A percentile compares a stretch with the other conserved stretches of the same genome.
phyloP scores from a whole-genome alignment of 2,329 filamentous ascomycete species.

The Blastomyces parvus region DNA sequence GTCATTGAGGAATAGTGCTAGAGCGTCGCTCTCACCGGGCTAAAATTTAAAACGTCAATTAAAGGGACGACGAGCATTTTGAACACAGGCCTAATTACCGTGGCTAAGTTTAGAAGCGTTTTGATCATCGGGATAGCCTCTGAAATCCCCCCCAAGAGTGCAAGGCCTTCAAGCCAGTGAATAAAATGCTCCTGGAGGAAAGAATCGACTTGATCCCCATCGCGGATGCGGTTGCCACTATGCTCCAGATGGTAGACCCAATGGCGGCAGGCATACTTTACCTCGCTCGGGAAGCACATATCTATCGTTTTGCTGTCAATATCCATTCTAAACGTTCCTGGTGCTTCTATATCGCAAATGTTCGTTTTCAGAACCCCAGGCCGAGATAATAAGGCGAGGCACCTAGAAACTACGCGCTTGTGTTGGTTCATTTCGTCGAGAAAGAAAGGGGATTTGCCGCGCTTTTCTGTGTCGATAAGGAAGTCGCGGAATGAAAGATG shows the following conservation, averaged over 20 bases:
- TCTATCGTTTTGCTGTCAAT: neutral
- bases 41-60: neutral
- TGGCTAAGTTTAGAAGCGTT: neutral
- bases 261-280: constrained; percentile 3
- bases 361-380: constrained; percentile 14
- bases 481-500: constrained; percentile 29
- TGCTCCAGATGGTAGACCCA: neutral
- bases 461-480: constrained; percentile 19
- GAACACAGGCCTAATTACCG: neutral
- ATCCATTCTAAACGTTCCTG: constrained; percentile 11
- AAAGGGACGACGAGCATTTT: neutral
- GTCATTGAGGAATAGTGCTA: constrained; percentile 17
- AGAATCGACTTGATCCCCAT: neutral
- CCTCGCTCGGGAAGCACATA: neutral
- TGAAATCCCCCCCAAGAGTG: constrained; percentile 21
- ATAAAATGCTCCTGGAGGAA: constrained; percentile 12
- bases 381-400: constrained; percentile 12
- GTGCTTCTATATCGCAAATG: constrained; percentile 16
- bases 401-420: constrained; percentile 11
- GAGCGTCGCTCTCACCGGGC: neutral
- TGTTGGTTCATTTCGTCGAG: constrained; percentile 16
- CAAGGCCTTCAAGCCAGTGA: constrained; percentile 17
- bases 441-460: constrained; percentile 17
- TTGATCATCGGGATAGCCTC: neutral
- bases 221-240: neutral